Base-by-base conservation (phyloP, 2,329 filamentous ascomycete species). In the Truncatella angustata region DNA sequence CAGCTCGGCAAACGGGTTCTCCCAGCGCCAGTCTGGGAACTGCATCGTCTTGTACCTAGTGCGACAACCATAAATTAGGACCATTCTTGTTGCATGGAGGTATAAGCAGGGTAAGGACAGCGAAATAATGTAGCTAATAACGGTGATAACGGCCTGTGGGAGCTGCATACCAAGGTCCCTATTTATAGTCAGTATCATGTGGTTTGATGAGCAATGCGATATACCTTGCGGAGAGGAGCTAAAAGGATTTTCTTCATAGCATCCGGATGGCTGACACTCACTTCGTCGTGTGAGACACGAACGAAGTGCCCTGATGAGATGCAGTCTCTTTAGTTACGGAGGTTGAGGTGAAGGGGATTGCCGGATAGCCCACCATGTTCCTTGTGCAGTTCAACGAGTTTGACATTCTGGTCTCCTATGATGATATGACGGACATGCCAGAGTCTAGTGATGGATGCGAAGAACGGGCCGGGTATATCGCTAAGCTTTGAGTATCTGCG, bases 251-350 rank as follows among this genome's bases (percentile, higher is more conserved):
- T 59, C 21, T 62, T 64, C 18, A 74, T 62, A 12, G 66, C 74
- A 54, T 73, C 67, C 2, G 71, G 69, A 55, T 77, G 68, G 51
- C 66, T 66, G 30, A 76, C 66, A 51, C 70, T 73, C 53, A 77
- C 66, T 64, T 76, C 73, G 47, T 75, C 69, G 26, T 68, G 62
- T 7, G 65, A 63, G 23, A 76, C 72, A 9, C 74, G 71, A 32
- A 77, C 69, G 55, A 76, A 75, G 34, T 66, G 57, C 1, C 68
- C 66, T 71, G 39, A n/a, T 9, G 34, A 37, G 24, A 3, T 4
- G 3, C n/a, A n/a, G n/a, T n/a, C n/a, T n/a, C n/a, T n/a, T n/a
- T n/a, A n/a, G n/a, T n/a, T n/a, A n/a, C n/a, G n/a, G n/a, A n/a
- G n/a, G n/a, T n/a, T n/a, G n/a, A n/a, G n/a, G n/a, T n/a, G n/a